Conservation (phyloP, 768 basidiomycete genomes). For the Lactarius tabidus region DNA sequence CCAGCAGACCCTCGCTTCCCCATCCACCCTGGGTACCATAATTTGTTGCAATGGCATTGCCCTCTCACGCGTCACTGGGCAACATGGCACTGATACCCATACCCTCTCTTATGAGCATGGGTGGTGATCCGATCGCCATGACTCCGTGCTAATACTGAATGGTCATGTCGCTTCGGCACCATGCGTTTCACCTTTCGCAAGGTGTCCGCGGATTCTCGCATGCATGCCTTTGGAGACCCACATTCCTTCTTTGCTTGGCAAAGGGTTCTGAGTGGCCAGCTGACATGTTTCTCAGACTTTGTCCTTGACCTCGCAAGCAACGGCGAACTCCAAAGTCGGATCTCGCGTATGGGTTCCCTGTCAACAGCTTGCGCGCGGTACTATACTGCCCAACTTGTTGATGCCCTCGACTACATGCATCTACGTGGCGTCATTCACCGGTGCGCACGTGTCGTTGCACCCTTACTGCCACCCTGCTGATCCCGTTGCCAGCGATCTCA, state of each 20-base stretch:
- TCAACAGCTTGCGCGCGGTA: conserved; percentile 71
- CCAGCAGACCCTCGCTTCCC: background rate
- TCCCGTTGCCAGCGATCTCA: conserved; percentile 53
- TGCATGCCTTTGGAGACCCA: conserved; percentile 2
- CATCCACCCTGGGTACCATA: background rate
- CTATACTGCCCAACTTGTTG: conserved; percentile 87
- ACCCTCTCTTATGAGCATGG: conserved; percentile 1
- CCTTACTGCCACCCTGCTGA: conserved; percentile 9
- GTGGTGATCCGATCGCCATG: conserved; percentile 8
- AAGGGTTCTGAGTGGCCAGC: background rate
- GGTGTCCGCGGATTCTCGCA: background rate
- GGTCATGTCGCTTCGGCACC: background rate
- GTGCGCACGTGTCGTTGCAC: conserved; percentile 31
- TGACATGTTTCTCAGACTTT: conserved; percentile 49
- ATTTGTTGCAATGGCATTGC: background rate
- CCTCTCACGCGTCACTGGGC: background rate
- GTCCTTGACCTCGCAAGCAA: conserved; percentile 73
- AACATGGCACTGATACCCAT: background rate
- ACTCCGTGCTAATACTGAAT: background rate
- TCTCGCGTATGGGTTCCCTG: conserved; percentile 80
- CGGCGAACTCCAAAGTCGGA: conserved; percentile 71
- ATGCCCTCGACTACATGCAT: conserved; percentile 90
- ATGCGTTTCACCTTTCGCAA: conserved; percentile 14
- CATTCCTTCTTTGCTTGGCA: background rate
- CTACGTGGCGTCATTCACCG: conserved; percentile 86